phyloP scores from a whole-genome alignment of 2,329 filamentous ascomycete genomes.

The Exutisphaerella laricina region DNA sequence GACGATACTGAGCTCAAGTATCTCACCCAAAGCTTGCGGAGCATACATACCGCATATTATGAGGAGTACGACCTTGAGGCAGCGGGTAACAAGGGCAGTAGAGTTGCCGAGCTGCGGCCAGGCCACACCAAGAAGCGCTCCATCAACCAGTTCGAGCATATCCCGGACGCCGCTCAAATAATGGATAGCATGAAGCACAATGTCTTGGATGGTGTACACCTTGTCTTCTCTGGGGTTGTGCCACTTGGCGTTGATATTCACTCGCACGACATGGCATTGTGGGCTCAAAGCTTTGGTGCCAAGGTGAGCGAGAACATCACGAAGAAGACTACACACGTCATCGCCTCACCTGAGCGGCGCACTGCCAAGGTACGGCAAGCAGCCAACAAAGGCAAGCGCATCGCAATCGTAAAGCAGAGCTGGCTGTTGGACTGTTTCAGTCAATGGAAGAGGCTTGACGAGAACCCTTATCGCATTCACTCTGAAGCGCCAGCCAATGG shows the following conservation, averaged over 20 bases:
- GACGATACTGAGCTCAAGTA: constrained; percentile 77
- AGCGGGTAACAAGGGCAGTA: constrained; percentile 38
- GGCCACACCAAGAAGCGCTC: constrained; percentile 48
- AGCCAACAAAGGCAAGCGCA: constrained; percentile 61
- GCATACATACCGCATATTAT: constrained; percentile 75
- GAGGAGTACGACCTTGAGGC: constrained; percentile 65
- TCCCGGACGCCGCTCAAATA: constrained; percentile 82
- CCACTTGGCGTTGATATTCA: constrained; percentile 69
- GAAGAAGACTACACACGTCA: constrained; percentile 59
- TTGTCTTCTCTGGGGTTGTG: constrained; percentile 88
- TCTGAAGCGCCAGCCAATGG: constrained; percentile 61
- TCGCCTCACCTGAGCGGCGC: constrained; percentile 64
- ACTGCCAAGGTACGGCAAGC: constrained; percentile 91
- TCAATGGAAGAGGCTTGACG: constrained; percentile 75
- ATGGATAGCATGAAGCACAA: constrained; percentile 73
- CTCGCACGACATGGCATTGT: constrained; percentile 76
- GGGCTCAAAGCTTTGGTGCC: constrained; percentile 82
- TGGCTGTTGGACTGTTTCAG: constrained; percentile 85
- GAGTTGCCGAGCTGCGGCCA: constrained; percentile 47
- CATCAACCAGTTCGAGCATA: constrained; percentile 49
- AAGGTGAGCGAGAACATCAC: constrained; percentile 55
- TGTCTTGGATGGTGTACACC: constrained; percentile 66
- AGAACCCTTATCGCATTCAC: constrained; percentile 72
- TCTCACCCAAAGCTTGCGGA: constrained; percentile 68
- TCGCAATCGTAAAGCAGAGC: constrained; percentile 86